These are phyloP conservation scores for Sinapis alba DNA, from an alignment of 441 rosid species.

Conservation along the genomic window DNA sequence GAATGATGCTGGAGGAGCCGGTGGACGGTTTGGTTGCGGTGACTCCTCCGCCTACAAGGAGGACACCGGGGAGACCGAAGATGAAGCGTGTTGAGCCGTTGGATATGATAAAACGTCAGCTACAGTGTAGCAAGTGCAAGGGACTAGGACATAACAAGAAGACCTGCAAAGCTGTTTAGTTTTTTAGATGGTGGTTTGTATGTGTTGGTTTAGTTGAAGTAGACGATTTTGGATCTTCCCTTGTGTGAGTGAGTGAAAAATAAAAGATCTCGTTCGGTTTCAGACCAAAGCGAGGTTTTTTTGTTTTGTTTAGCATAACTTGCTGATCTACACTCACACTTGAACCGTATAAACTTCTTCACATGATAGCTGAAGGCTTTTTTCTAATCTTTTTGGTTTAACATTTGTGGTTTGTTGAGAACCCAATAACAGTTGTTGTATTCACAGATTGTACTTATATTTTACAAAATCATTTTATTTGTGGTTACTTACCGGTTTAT, in stretches of 20 bases:
- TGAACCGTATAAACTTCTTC: not conserved
- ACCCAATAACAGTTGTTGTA: not conserved
- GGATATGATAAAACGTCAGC: slow-evolving; percentile 65
- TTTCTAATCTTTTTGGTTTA: too few relatives aligned
- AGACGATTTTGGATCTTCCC: slow-evolving; percentile 31
- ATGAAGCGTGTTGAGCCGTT: slow-evolving; percentile 54
- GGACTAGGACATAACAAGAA: slow-evolving; percentile 77
- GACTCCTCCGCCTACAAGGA: slow-evolving; percentile 69
- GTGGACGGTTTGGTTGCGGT: slow-evolving; percentile 43
- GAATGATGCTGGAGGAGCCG: slow-evolving; percentile 45
- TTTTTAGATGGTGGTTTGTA: not conserved
- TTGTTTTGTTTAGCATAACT: not conserved
- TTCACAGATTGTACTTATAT: not conserved
- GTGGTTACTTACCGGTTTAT: too few relatives aligned
- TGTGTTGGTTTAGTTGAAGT: slow-evolving; percentile 23
- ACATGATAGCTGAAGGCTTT: not conserved
- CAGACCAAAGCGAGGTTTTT: slow-evolving; percentile 7
- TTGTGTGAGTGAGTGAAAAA: slow-evolving; percentile 13
- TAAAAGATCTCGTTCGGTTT: slow-evolving; percentile 13
- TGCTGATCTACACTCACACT: slow-evolving; percentile 16
- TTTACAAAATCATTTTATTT: not conserved
- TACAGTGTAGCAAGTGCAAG: slow-evolving; percentile 84
- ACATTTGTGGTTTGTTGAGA: not conserved
- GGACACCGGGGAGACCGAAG: slow-evolving; percentile 73
- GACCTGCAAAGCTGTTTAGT: slow-evolving; percentile 61